phyloP scores from a whole-genome alignment of 1,284 basidiomycete genomes.

The Coniferiporia sulphurascens region DNA sequence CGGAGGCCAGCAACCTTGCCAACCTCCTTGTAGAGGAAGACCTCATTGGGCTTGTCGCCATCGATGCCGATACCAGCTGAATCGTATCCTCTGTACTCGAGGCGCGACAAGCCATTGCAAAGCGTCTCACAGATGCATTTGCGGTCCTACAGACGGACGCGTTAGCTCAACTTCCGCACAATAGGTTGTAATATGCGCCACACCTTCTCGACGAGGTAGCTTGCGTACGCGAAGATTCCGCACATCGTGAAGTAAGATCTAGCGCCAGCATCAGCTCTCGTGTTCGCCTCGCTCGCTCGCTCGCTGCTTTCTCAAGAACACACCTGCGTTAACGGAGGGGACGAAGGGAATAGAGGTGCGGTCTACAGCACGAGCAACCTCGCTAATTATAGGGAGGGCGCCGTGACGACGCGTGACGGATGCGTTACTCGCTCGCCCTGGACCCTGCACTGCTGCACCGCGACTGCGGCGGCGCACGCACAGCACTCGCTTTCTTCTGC shows the following conservation, averaged over 20 bases:
- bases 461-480: not conserved
- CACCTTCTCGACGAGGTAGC: slow-evolving; percentile 89
- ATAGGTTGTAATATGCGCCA: slow-evolving; percentile 24
- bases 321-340: slow-evolving; percentile 1
- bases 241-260: slow-evolving; percentile 53
- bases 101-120: slow-evolving; percentile 86
- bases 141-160: slow-evolving; percentile 61
- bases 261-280: not conserved
- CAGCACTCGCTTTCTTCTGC: not conserved
- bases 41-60: slow-evolving; percentile 78
- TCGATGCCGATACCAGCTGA: slow-evolving; percentile 95
- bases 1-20: slow-evolving; percentile 96
- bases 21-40: slow-evolving; percentile 95
- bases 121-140: slow-evolving; percentile 91
- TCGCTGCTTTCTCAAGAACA: not conserved
- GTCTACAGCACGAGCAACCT: not conserved
- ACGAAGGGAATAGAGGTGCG: slow-evolving; percentile 2
- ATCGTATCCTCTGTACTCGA: slow-evolving; percentile 99
- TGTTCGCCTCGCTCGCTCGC: not conserved
- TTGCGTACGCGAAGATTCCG: slow-evolving; percentile 96
- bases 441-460: not conserved
- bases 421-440: not conserved
- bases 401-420: not conserved
- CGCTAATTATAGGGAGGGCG: not conserved
- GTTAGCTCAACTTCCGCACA: slow-evolving; percentile 18